Conservation (phyloP, 2,329 filamentous ascomycete species). For the Chaetomiaceae sp. region DNA sequence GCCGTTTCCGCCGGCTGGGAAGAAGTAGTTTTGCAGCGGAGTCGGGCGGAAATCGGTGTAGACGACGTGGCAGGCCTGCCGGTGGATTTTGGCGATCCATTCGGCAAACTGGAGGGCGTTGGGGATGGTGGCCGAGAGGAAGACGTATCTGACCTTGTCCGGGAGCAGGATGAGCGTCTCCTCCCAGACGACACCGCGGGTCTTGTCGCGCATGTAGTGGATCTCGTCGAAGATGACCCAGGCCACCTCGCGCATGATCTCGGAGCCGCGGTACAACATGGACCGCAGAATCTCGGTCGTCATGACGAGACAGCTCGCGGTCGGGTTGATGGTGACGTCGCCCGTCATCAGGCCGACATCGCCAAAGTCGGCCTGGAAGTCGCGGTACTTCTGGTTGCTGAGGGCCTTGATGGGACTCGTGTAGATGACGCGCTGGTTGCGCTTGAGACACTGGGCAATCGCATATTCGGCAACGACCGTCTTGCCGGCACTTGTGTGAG, state of each 20-base stretch:
- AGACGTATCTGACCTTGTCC: conserved; percentile 98
- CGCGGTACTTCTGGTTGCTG: conserved; percentile 97
- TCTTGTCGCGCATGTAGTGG: conserved; percentile 95
- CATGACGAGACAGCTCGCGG: conserved; percentile 96
- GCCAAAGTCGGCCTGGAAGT: conserved; percentile 92
- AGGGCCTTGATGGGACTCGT: conserved; percentile 98
- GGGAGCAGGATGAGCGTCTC: conserved; percentile 97
- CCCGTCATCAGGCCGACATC: conserved; percentile 98
- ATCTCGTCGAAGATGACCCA: conserved; percentile 99
- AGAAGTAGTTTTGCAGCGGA: conserved; percentile 95
- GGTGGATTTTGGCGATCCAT: conserved; percentile 98
- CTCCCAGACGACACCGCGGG: conserved; percentile 95
- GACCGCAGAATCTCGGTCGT: conserved; percentile 98
- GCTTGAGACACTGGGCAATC: conserved; percentile 93
- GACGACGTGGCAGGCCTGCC: conserved; percentile 96
- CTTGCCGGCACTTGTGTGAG: conserved; percentile 96
- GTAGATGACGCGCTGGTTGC: conserved; percentile 97
- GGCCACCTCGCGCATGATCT: conserved; percentile 98
- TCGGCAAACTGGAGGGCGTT: conserved; percentile 99
- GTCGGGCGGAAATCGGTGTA: conserved; percentile 98
- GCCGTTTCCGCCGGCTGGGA: conserved; percentile 85
- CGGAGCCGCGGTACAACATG: conserved; percentile 95
- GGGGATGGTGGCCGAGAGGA: conserved; percentile 94
- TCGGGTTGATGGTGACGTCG: conserved; percentile 98
- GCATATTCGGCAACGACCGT: conserved; percentile 98